Evolutionary conservation across 2,329 filamentous ascomycete species (phyloP).

Genomic region (Stenocarpella maydis): DNA sequence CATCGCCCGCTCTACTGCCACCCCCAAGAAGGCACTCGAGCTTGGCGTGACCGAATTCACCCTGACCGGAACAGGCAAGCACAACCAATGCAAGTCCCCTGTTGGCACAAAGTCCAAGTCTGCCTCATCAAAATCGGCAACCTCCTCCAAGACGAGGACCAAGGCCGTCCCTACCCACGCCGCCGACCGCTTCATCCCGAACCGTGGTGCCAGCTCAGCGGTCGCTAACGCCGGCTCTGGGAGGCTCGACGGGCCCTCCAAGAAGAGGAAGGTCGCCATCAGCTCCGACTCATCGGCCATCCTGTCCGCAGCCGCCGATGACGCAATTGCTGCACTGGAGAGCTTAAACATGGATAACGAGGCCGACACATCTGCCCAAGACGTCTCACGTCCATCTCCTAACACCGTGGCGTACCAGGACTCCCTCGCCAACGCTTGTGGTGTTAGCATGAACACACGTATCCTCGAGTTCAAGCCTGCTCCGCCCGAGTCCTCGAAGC

Average conservation of each 20-base stretch:
- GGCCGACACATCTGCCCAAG: slow-evolving; percentile 61
- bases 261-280: slow-evolving; percentile 76
- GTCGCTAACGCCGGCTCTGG: slow-evolving; percentile 82
- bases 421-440: slow-evolving; percentile 88
- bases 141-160: slow-evolving; percentile 58
- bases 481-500: slow-evolving; percentile 96
- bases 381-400: slow-evolving; percentile 80
- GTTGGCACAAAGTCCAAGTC: slow-evolving; percentile 60
- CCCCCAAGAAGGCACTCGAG: slow-evolving; percentile 84
- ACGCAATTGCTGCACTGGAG: slow-evolving; percentile 81
- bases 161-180: slow-evolving; percentile 85
- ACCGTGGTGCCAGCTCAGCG: slow-evolving; percentile 87
- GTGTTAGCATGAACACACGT: slow-evolving; percentile 90
- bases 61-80: slow-evolving; percentile 80
- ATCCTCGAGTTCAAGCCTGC: slow-evolving; percentile 99
- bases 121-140: slow-evolving; percentile 45
- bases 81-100: slow-evolving; percentile 67
- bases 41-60: slow-evolving; percentile 93
- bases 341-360: slow-evolving; percentile 79
- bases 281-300: slow-evolving; percentile 75
- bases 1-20: slow-evolving; percentile 76
- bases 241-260: slow-evolving; percentile 79
- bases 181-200: slow-evolving; percentile 95
- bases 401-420: slow-evolving; percentile 92
- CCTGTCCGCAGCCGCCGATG: slow-evolving; percentile 81